Evolutionary conservation across 192 early-diverging fungal genomes (phyloP).

Genomic region (Gaertneriomyces semiglobifer): DNA sequence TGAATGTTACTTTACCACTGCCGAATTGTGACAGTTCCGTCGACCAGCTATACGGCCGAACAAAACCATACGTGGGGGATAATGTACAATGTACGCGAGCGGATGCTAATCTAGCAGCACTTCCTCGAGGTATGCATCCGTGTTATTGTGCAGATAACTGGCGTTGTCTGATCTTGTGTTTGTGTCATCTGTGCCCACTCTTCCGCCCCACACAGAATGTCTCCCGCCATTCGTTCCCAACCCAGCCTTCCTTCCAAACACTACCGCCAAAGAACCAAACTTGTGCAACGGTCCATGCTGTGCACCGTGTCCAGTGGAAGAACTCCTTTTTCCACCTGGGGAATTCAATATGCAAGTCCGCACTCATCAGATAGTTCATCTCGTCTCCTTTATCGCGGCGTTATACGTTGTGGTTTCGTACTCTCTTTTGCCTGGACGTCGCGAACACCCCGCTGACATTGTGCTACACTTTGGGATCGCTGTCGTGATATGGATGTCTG

Average conservation of each 20-base stretch:
- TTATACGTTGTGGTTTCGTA: constrained; percentile 27
- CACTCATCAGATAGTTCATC: constrained; percentile 18
- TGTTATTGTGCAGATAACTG: background rate
- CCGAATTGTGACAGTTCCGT: constrained; percentile 14
- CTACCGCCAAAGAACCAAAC: background rate
- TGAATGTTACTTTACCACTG: background rate
- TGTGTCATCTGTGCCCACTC: background rate
- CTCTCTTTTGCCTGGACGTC: constrained; percentile 24
- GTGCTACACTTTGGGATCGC: constrained; percentile 30
- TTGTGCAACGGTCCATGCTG: constrained; percentile 28
- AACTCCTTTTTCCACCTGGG: constrained; percentile 14
- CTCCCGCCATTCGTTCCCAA: constrained; percentile 7
- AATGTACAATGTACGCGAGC: background rate
- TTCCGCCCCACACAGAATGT: background rate
- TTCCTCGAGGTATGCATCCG: background rate
- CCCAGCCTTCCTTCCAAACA: constrained; percentile 3
- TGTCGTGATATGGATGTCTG: constrained; percentile 20
- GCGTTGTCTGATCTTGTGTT: background rate
- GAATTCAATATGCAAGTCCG: constrained; percentile 12
- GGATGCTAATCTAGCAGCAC: background rate
- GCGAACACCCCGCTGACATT: constrained; percentile 33
- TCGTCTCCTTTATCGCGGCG: constrained; percentile 9
- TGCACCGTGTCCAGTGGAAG: constrained; percentile 23
- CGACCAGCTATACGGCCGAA: constrained; percentile 6
- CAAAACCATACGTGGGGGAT: constrained; percentile 10